Percentiles rank a stretch among this genome's conserved stretches.
Conservation (phyloP, 345 rosid genomes). For the Salix koriyanagi region DNA sequence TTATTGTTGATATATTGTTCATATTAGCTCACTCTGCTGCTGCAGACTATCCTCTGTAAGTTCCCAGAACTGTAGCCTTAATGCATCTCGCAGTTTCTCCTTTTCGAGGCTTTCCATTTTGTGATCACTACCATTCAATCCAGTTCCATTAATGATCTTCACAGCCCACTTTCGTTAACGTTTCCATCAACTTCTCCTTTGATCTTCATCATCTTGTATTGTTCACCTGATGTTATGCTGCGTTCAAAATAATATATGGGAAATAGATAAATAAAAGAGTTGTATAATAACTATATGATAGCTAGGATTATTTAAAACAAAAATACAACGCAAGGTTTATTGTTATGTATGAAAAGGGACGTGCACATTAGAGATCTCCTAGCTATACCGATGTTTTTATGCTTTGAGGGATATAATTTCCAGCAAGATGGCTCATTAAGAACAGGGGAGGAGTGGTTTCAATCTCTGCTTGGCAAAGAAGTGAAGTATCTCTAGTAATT, state of each 20-base stretch:
- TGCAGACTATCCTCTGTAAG: slow-evolving; percentile 19
- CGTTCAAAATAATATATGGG: too few species aligned
- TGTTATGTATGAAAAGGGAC: too few species aligned
- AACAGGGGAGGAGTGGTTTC: not conserved
- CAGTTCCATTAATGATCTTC: not conserved
- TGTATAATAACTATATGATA: too few species aligned
- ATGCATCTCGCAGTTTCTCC: slow-evolving; percentile 13
- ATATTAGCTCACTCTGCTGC: slow-evolving; percentile 25
- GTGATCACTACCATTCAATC: not conserved
- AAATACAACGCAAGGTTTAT: too few species aligned
- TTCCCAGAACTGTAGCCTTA: slow-evolving; percentile 12
- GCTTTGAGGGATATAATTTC: not conserved
- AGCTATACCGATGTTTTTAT: not conserved
- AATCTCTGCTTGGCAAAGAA: not conserved
- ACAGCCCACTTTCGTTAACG: not conserved
- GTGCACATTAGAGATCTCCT: not conserved
- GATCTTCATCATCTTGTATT: not conserved
- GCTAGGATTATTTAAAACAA: too few species aligned
- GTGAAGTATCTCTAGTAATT: not conserved
- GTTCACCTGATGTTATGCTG: not conserved
- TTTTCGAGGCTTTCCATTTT: not conserved
- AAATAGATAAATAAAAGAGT: too few species aligned
- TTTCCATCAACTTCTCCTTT: not conserved
- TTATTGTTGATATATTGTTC: too few species aligned
- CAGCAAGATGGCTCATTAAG: not conserved